Evolutionary conservation across 495 filamentous ascomycete genomes (phyloP), one percentile per base, ranked within the genome.

Genomic region (Penicillium turbatum): DNA sequence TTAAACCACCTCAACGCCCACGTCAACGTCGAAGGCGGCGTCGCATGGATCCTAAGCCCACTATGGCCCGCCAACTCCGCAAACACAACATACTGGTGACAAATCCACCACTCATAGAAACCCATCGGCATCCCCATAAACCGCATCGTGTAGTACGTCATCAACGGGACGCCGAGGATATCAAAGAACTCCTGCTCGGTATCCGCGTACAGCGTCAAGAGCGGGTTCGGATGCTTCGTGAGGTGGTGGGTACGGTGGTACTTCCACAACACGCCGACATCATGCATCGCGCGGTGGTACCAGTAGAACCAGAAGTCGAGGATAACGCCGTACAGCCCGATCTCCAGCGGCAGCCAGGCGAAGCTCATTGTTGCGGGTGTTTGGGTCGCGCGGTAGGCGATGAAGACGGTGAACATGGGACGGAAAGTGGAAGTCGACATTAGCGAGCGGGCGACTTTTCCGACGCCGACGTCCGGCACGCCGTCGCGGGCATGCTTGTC

Each of bases 221-320:
- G 57, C 11, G 70, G 65, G 53, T 70, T 72, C 4, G 70, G 70
- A 41, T 73, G 70, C 51, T 73, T 73, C 6, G 70, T 72, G 1
- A 73, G 59, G 46, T 73, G 70, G 57, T 73, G 70, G 5, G 70
- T 73, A 16, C 69, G 69, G 56, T 73, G 70, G 61, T 64, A 73
- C 32, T 72, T 67, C 70, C 70, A 73, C 3, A 73, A 62, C 0
- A 46, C 45, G 37, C 46, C 61, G 13, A 67, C 41, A 16, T 70
- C 68, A 35, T 73, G 70, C 65, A 70, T 70, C 7, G 64, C 10
- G 1, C 70, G 68, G 41, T 73, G 70, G 53, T 71, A 70, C 67
- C 68, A 71, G 54, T 72, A 72, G 57, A 73, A 72, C 70, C 70
- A 72, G 57, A 72, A 72, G 54, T 73, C 70, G 34, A 73, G 64